Percentiles rank a stretch among this genome's conserved stretches.
Conservation (phyloP, 2,329 filamentous ascomycete genomes). For the Pochonia chlamydosporia region DNA sequence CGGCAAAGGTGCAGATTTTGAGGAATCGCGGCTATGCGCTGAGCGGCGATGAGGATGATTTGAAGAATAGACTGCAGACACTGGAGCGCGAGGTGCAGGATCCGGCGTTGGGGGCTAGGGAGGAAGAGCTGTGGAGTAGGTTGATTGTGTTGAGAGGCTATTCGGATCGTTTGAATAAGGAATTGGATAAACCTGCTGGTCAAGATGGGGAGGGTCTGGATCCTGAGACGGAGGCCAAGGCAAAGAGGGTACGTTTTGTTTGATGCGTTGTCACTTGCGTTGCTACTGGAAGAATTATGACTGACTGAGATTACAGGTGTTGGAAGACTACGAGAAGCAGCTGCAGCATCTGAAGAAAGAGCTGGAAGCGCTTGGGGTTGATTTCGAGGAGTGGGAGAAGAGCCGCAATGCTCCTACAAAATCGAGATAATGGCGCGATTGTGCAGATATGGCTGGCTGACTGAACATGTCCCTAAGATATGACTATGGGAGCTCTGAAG, state of each 20-base stretch:
- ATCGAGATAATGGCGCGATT: constrained; percentile 18
- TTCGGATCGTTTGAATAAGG: constrained; percentile 64
- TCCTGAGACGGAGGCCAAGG: constrained; percentile 64
- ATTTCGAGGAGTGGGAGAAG: constrained; percentile 51
- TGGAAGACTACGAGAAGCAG: constrained; percentile 79
- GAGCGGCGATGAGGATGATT: constrained; percentile 71
- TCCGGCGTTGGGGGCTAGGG: constrained; percentile 66
- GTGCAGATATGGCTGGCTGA: background rate
- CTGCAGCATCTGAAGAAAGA: constrained; percentile 70
- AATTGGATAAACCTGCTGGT: constrained; percentile 62
- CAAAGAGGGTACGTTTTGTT: constrained; percentile 59
- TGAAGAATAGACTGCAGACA: constrained; percentile 64
- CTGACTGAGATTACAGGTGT: constrained; percentile 44
- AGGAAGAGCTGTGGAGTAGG: constrained; percentile 82
- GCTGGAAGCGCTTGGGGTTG: constrained; percentile 55
- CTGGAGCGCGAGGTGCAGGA: constrained; percentile 68
- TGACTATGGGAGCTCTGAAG: background rate
- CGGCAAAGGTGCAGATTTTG: constrained; percentile 74
- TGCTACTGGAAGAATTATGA: background rate
- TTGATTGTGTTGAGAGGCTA: constrained; percentile 70
- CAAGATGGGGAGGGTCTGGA: constrained; percentile 54
- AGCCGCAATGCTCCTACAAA: constrained; percentile 36
- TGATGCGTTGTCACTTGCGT: too few species aligned
- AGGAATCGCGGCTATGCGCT: constrained; percentile 77
- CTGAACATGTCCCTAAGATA: background rate